Evolutionary conservation across 306 rosid species (phyloP).

Genomic region (Fagus sylvatica): DNA sequence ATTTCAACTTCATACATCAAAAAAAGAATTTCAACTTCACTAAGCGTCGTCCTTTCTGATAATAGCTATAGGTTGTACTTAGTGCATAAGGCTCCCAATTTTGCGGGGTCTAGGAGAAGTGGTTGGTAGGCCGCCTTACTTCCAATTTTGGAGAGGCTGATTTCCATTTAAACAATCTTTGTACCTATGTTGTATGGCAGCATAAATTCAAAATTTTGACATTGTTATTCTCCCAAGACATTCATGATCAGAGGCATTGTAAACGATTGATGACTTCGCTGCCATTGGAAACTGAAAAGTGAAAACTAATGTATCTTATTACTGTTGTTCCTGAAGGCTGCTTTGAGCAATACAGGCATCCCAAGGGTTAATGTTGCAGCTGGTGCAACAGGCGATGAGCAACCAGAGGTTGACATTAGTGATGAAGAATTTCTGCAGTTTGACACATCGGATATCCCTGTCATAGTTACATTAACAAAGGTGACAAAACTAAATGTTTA

Average conservation of each 20-base stretch:
- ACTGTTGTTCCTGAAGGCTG: slow-evolving; percentile 59
- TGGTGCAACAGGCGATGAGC: slow-evolving; percentile 52
- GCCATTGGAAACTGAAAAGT: neutral
- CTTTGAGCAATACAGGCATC: slow-evolving; percentile 82
- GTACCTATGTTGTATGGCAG: neutral
- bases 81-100: too few species aligned
- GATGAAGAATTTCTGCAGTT: slow-evolving; percentile 90
- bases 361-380: slow-evolving; percentile 69
- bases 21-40: neutral
- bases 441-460: slow-evolving; percentile 79
- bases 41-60: neutral
- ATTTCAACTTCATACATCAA: too few species aligned
- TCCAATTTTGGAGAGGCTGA: too few species aligned
- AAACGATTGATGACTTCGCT: neutral
- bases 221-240: neutral
- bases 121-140: too few species aligned
- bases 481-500: slow-evolving; percentile 31
- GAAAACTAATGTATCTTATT: slow-evolving; percentile 4
- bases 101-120: too few species aligned
- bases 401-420: slow-evolving; percentile 74
- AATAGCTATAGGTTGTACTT: neutral
- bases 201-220: neutral
- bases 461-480: slow-evolving; percentile 79
- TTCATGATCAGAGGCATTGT: neutral
- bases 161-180: neutral